Percentiles rank a stretch among this genome's conserved stretches.
phyloP scores from a whole-genome alignment of 2,329 filamentous ascomycete genomes.

The Fusarium heterosporum region DNA sequence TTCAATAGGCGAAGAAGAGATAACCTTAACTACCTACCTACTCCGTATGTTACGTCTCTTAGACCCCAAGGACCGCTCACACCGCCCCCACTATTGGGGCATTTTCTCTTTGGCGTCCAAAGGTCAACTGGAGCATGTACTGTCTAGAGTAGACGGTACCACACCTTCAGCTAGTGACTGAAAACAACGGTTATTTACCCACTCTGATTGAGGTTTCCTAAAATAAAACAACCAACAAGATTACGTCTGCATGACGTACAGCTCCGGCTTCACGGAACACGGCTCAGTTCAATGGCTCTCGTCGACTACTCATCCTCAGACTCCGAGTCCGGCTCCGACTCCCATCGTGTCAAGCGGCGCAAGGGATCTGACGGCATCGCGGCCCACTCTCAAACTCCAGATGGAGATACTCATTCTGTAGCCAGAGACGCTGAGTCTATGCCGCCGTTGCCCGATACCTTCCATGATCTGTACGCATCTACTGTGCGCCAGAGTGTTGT shows the following conservation, averaged over 20 bases:
- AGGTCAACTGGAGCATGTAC: constrained; percentile 4
- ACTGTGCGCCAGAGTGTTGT: constrained; percentile 79
- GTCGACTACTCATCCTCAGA: constrained; percentile 67
- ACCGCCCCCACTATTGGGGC: constrained; percentile 3
- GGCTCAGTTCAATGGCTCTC: constrained; percentile 62
- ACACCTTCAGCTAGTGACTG: not conserved
- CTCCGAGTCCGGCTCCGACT: constrained; percentile 38
- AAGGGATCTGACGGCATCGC: constrained; percentile 46
- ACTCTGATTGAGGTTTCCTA: not conserved
- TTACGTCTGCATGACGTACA: constrained; percentile 15
- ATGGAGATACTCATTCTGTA: constrained; percentile 12
- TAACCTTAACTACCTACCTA: not conserved
- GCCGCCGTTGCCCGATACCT: constrained; percentile 81
- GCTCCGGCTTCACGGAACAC: not conserved
- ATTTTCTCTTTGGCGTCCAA: too few species aligned
- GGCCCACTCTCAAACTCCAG: constrained; percentile 31
- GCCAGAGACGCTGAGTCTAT: constrained; percentile 51
- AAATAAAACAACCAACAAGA: not conserved
- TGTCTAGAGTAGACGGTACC: not conserved
- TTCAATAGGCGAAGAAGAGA: not conserved
- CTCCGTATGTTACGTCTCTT: not conserved
- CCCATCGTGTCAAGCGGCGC: constrained; percentile 53
- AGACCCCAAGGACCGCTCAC: not conserved
- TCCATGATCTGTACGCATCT: constrained; percentile 91
- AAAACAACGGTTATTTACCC: constrained; percentile 6